Base-by-base conservation (phyloP, 768 basidiomycete species). In the Pulveroboletus sp. region DNA sequence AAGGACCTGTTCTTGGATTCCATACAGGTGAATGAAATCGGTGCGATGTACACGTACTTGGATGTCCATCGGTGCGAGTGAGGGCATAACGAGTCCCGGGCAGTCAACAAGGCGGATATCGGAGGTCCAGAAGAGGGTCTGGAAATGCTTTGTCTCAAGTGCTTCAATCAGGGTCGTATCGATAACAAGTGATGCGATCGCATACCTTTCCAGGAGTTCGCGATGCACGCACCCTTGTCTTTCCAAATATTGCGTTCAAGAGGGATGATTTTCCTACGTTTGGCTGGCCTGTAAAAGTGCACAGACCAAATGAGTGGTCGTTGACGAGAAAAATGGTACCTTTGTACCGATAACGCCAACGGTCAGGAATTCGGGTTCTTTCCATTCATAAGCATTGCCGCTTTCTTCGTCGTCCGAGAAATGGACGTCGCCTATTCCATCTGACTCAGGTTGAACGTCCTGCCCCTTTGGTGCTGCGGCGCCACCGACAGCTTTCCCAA, bases 231-330 rank as follows among this genome's bases (percentile, higher is more conserved):
- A 97, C 94, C 65, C 80, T 85, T 40, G 74, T 77, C 19, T 72
- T 69, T 24, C 90, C 93, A 61, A 98, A 90, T 17, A 98, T 72
- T 5, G 94, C 94, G 63, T 98, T 98, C 44, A 98, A 69, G 5
- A 97, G 71, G 1, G 90, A 92, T 1, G 90, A 93, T 66, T 98
- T 98, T 10, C 95, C 95, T 34, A 95, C 93, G 64, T 97, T 98
- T 13, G 94, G 94, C 62, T 95, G 92, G 31, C 93, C 91, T 86
- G 19, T 8, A 1, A 45, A 17, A 41, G 32, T 17, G 21, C 23
- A 32, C 32, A 45, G 27, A 24, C 31, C 21, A 10, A 13, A 12
- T 24, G 25, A 43, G 29, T 21, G 29, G 20, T 19, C 7, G 23
- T 1, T 67, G 17, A 20, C 14, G 50, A 25, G 17, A 39, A 2